phyloP scores from a whole-genome alignment of 306 rosid genomes.

The Gastrolobium bilobum region DNA sequence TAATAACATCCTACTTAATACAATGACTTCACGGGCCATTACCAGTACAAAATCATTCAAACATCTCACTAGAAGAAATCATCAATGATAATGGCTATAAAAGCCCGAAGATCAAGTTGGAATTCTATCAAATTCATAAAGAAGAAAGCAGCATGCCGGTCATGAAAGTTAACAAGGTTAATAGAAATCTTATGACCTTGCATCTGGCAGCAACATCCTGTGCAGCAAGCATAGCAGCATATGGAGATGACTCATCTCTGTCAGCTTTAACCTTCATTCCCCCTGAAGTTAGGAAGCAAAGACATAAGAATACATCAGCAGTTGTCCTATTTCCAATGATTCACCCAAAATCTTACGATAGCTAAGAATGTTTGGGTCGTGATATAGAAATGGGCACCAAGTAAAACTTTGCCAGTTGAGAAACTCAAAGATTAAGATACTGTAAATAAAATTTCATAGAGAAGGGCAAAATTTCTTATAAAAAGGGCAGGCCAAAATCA shows the following conservation, averaged over 20 bases:
- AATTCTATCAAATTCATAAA: not conserved
- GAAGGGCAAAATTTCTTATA: not conserved
- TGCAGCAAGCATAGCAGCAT: constrained; percentile 97
- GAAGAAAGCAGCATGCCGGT: not conserved
- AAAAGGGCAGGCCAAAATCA: not conserved
- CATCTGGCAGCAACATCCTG: constrained; percentile 88
- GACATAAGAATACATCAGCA: not conserved
- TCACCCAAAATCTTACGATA: not conserved
- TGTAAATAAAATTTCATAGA: not conserved
- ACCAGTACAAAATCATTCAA: not conserved
- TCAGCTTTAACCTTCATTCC: constrained; percentile 98
- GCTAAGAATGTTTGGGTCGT: not conserved
- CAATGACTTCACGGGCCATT: not conserved
- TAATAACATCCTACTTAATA: not conserved
- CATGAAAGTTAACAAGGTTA: not conserved
- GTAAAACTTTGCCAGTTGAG: not conserved
- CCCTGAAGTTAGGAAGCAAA: constrained; percentile 50
- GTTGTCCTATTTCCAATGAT: not conserved
- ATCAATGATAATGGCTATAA: not conserved
- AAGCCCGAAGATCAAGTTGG: not conserved
- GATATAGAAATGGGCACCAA: not conserved
- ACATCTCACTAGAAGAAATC: not conserved
- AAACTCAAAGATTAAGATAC: not conserved
- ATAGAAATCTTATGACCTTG: constrained; percentile 60
- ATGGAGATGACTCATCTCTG: constrained; percentile 92